Percentiles rank a stretch among this genome's conserved stretches.
phyloP scores from a whole-genome alignment of 768 basidiomycete species.

The Austroboletus festivus region DNA sequence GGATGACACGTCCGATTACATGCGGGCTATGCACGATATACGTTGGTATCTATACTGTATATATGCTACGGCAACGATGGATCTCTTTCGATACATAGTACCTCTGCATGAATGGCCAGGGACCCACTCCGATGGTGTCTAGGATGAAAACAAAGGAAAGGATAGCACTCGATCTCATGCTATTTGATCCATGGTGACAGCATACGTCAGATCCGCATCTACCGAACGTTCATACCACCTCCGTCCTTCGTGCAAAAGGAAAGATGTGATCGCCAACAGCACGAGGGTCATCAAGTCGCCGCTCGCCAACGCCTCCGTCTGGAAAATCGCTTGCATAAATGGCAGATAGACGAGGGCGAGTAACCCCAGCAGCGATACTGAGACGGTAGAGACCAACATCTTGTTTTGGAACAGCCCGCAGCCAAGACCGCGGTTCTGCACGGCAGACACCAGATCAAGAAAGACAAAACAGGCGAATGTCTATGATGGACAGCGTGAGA shows the following conservation, averaged over 20 bases:
- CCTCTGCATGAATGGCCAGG: background rate
- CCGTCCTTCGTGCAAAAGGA: slow-evolving; percentile 73
- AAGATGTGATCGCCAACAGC: slow-evolving; percentile 59
- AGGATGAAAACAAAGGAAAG: background rate
- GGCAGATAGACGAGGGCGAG: slow-evolving; percentile 87
- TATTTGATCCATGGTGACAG: slow-evolving; percentile 54
- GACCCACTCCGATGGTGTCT: too few species aligned
- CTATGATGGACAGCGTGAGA: slow-evolving; percentile 38
- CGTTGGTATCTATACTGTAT: background rate
- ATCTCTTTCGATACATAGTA: background rate
- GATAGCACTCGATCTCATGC: slow-evolving; percentile 35
- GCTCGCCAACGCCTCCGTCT: slow-evolving; percentile 75
- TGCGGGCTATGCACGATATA: slow-evolving; percentile 3
- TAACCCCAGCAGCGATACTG: slow-evolving; percentile 80
- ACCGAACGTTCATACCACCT: slow-evolving; percentile 70
- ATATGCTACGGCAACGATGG: background rate
- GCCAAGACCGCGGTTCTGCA: slow-evolving; percentile 90
- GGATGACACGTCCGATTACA: background rate
- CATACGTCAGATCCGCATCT: slow-evolving; percentile 52
- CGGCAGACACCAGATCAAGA: slow-evolving; percentile 91
- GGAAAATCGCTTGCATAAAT: slow-evolving; percentile 88
- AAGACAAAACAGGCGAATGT: slow-evolving; percentile 97
- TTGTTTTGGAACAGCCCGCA: slow-evolving; percentile 82
- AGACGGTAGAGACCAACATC: slow-evolving; percentile 88
- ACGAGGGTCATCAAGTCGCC: slow-evolving; percentile 73